Percentiles rank a stretch among this genome's conserved stretches.
Evolutionary conservation across 768 basidiomycete genomes (phyloP).

Genomic region (Trametes cinnabarina): DNA sequence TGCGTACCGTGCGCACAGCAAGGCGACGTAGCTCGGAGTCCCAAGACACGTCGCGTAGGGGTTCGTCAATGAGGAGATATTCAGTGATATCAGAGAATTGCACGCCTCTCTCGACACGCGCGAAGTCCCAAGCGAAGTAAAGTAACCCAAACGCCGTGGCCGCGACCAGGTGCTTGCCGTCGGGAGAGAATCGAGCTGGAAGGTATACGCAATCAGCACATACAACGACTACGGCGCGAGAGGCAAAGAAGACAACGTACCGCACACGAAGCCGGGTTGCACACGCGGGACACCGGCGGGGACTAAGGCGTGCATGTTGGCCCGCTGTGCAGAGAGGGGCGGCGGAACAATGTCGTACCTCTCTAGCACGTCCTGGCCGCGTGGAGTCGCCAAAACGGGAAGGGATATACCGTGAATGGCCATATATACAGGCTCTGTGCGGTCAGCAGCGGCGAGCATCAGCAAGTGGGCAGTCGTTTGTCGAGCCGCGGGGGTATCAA

Average conservation of each 20-base stretch:
- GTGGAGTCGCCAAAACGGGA: neutral
- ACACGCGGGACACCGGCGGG: neutral
- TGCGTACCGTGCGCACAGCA: constrained; percentile 20
- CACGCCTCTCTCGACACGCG: constrained; percentile 14
- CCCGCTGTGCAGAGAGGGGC: neutral
- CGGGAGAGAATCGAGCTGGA: constrained; percentile 24
- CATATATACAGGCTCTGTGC: neutral
- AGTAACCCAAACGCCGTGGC: constrained; percentile 22
- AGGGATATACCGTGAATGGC: neutral
- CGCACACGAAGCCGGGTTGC: constrained; percentile 15
- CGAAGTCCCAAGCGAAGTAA: constrained; percentile 22
- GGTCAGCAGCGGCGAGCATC: neutral
- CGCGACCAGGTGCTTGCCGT: constrained; percentile 22
- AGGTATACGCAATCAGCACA: neutral
- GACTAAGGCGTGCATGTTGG: constrained; percentile 11
- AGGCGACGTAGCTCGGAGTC: constrained; percentile 16
- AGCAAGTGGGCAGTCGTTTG: constrained; percentile 3
- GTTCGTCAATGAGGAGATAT: constrained; percentile 19
- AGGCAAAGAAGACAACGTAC: neutral
- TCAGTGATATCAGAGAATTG: constrained; percentile 14
- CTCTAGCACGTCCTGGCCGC: constrained; percentile 19
- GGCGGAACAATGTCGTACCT: constrained; percentile 6
- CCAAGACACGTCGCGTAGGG: constrained; percentile 22
- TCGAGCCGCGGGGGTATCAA: constrained; percentile 7
- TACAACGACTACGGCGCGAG: neutral